These are phyloP conservation scores for Posidonia oceanica DNA, from an alignment of 116 monocot genomes.

Conservation along the genomic window DNA sequence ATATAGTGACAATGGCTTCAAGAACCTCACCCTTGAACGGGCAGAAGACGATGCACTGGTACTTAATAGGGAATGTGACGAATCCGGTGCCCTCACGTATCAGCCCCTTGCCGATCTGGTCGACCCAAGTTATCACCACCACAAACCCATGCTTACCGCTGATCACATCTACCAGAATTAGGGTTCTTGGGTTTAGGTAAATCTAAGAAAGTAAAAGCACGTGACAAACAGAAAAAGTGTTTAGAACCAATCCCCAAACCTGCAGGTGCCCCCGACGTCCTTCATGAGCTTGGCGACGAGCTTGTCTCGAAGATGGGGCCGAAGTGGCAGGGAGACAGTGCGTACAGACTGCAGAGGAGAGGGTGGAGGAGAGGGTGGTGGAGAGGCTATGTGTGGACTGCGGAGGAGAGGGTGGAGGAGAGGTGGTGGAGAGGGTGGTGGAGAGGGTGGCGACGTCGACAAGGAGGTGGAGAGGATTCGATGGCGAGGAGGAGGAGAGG, in stretches of 20 bases:
- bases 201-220: slow-evolving; percentile 1
- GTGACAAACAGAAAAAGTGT: background rate
- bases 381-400: too few relatives aligned
- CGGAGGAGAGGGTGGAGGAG: too few relatives aligned
- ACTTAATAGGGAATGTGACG: slow-evolving; percentile 98
- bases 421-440: too few relatives aligned
- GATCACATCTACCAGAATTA: background rate
- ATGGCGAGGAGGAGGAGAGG: too few relatives aligned
- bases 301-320: slow-evolving; percentile 97
- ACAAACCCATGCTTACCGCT: slow-evolving; percentile 93
- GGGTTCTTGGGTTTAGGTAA: slow-evolving; percentile 2
- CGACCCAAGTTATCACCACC: slow-evolving; percentile 82
- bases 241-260: slow-evolving; percentile 16
- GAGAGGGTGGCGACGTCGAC: too few relatives aligned
- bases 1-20: slow-evolving; percentile 89
- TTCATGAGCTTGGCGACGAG: slow-evolving; percentile 85
- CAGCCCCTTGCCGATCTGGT: slow-evolving; percentile 81
- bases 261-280: slow-evolving; percentile 98
- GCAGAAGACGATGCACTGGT: slow-evolving; percentile 88
- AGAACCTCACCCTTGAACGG: slow-evolving; percentile 93
- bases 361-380: too few relatives aligned
- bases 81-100: slow-evolving; percentile 94
- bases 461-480: too few relatives aligned
- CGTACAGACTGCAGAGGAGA: too few relatives aligned
- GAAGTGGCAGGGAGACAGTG: slow-evolving; percentile 86